These are phyloP conservation scores for Flaveria sonorensis DNA, from an alignment of 129 eudicot species.

Conservation along the genomic window DNA sequence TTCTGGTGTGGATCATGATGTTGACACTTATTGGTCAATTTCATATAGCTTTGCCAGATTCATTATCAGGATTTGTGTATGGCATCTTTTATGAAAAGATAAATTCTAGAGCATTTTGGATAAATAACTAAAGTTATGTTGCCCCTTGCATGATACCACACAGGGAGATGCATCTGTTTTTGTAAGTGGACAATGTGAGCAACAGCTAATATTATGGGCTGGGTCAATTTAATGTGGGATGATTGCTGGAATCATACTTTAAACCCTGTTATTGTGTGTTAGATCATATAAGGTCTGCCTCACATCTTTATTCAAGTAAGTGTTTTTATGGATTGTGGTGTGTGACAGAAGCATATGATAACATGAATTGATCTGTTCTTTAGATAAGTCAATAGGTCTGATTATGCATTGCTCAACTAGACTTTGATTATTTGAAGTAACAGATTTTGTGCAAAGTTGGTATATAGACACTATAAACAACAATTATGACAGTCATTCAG, in stretches of 20 bases:
- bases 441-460: constrained; percentile 15
- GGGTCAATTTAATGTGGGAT: not conserved
- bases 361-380: not conserved
- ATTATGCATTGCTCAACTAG: not conserved
- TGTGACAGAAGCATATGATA: constrained; percentile 7
- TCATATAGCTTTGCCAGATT: constrained; percentile 28
- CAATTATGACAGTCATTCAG: constrained; percentile 13
- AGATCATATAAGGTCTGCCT: not conserved
- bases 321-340: not conserved
- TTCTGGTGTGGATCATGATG: constrained; percentile 24
- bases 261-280: not conserved
- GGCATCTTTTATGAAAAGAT: constrained; percentile 24
- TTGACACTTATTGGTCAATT: constrained; percentile 21
- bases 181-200: constrained; percentile 4
- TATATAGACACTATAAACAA: not conserved
- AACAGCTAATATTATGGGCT: not conserved
- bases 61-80: constrained; percentile 7
- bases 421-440: not conserved
- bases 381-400: not conserved
- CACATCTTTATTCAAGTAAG: not conserved
- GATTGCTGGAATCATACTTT: constrained; percentile 16
- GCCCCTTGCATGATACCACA: not conserved
- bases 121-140: not conserved
- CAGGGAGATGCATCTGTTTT: not conserved
- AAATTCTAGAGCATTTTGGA: not conserved